Evolutionary conservation across 495 filamentous ascomycete species (phyloP).

Genomic region (Aspergillus conjunctus): DNA sequence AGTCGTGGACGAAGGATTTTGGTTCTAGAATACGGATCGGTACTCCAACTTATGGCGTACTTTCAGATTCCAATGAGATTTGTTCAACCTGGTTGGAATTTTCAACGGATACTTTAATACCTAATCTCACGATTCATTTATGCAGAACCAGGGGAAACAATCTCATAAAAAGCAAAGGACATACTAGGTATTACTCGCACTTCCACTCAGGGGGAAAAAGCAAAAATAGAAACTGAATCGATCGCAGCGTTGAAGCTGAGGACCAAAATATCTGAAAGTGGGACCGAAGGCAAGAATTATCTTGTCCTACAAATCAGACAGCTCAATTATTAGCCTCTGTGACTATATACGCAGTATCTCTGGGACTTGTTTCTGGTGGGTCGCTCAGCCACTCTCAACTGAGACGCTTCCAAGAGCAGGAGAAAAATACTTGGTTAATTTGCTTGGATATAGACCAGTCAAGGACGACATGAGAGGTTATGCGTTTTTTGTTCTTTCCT

Average conservation of each 20-base stretch:
- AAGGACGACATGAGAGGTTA: no score
- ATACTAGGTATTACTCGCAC: background rate
- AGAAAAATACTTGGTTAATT: background rate
- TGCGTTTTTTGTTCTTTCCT: background rate
- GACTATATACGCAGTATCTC: no score
- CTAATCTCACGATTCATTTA: no score
- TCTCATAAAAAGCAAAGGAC: background rate
- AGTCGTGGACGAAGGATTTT: background rate
- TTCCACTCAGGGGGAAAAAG: background rate
- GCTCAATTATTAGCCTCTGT: slow-evolving; percentile 17
- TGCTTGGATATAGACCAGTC: background rate
- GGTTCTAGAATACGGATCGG: background rate
- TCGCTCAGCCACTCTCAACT: slow-evolving; percentile 11
- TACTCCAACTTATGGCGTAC: no score
- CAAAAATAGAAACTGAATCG: background rate
- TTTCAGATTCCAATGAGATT: no score
- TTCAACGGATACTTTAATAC: no score
- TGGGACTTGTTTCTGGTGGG: slow-evolving; percentile 15
- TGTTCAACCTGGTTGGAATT: no score
- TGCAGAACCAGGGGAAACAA: no score
- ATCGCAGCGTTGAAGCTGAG: slow-evolving; percentile 14
- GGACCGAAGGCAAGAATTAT: slow-evolving; percentile 1
- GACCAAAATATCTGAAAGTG: slow-evolving; percentile 19
- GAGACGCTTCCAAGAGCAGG: slow-evolving; percentile 15
- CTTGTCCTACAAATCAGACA: slow-evolving; percentile 17